Base-by-base conservation (phyloP, 306 rosid genomes). In the Gleditsia sinensis region DNA sequence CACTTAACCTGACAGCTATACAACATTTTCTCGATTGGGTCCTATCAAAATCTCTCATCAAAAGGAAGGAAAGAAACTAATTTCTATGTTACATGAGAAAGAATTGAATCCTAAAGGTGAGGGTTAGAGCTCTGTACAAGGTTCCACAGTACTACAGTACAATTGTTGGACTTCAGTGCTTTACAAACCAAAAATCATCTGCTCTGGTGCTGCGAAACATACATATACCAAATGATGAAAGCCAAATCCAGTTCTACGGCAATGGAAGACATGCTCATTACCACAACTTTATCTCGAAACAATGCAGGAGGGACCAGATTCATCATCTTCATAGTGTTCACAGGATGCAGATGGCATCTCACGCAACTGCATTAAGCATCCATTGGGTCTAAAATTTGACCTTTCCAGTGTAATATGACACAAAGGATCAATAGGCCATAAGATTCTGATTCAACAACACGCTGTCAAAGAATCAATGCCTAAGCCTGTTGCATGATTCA, bases 41-140 rank as follows among this genome's bases (percentile, higher is more conserved):
- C 85, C 89, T 87, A 87, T 82, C 69, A 85, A 87, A 87, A 76
- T 78, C 75, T 81, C 83, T 71, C n/a, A 79, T 63, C 19, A 14
- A 45, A 77, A 67, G 59, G 43, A 36, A 49, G 74, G 49, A 27
- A 62, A 43, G 50, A 65, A 81, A 72, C 82, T 81, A 82, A 83
- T 71, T 83, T 78, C 80, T 86, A 90, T 87, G 84, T 76, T 87
- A 86, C 89, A 85, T 32, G 79, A 77, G 81, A 84, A 88, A 87
- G 88, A 88, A 83, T 84, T 77, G 83, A 83, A 80, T 83, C 82
- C 92, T 87, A 87, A 37, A 34, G 81, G 76, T 67, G 72, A 67
- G 83, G 96, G 87, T 83, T 89, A 86, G 84, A 78, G 83, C 73
- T 86, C 71, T 91, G 93, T 91, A 93, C 98, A 93, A 61, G 87